Evolutionary conservation across 768 basidiomycete species (phyloP), one percentile per base, ranked within the genome.

Genomic region (Daedaleopsis nitida): DNA sequence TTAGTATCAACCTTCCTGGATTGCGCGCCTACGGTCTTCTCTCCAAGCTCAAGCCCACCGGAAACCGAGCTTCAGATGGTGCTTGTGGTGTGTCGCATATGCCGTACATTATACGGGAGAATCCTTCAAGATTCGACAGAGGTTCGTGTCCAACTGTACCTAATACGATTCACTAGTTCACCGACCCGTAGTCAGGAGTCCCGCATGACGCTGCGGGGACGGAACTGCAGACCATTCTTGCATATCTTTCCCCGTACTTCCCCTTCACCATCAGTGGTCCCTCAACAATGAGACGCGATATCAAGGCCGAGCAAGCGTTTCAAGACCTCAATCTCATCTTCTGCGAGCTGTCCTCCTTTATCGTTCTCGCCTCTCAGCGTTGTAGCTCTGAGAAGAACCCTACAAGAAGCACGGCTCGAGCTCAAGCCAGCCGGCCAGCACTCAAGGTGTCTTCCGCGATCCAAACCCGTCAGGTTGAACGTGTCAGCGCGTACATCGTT

Each of bases 1-100:
- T 77, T 98, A 12, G 76, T 94, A 2, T 87, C 93, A 21, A 87
- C 91, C 1, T 92, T 94, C 74, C 83, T 98, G 21, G 96, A 98
- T 72, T 85, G 86, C 65, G 92, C 93, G 5, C 92, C 96, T 1
- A 70, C 83, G 14, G 91, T 90, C 1, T 96, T 96, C 74, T 82
- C 87, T 4, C 89, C 91, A 0, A 82, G 81, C 64, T 75, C 75
- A n/a, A 79, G 69, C 34, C 83, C 86, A 2, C 72, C 83, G 13
- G 86, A 87, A 59, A 81, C 80, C 2, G 87, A 91, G 60, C 72
- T 86, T 17, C 81, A 84, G 59, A 77, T 87, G 58, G 75, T 93
- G 16, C 60, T 81, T n/a, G 80, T 82, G 1, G 80, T 88, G 6
- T 78, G 79, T 32, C 78, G 80, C 59, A 85, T 94, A 63, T 77